These are phyloP conservation scores for Toxicodendron radicans DNA, from an alignment of 345 rosid genomes.

Conservation along the genomic window DNA sequence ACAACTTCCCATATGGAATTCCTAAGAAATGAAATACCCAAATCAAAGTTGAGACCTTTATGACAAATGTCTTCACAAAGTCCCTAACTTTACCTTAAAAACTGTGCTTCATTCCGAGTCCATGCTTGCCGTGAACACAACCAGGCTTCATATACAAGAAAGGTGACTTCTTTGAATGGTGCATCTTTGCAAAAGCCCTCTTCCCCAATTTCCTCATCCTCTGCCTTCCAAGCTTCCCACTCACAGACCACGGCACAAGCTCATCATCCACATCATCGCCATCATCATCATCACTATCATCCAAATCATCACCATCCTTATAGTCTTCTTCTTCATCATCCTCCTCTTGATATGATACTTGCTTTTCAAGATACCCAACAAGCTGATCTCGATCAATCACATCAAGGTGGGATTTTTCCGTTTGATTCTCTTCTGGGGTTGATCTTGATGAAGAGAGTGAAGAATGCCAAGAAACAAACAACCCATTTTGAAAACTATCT, in stretches of 20 bases:
- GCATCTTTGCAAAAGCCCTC: slow-evolving; percentile 40
- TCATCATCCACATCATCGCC: slow-evolving; percentile 45
- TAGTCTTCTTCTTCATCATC: not conserved
- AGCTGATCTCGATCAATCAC: not conserved
- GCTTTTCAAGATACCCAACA: not conserved
- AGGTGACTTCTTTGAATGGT: slow-evolving; percentile 30
- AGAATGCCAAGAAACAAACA: slow-evolving; percentile 26
- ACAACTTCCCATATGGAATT: not conserved
- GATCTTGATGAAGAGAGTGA: slow-evolving; percentile 7
- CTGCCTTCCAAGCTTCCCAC: slow-evolving; percentile 45
- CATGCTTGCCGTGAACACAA: slow-evolving; percentile 55
- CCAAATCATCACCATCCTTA: not conserved
- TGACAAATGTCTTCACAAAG: not conserved
- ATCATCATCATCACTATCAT: slow-evolving; percentile 11
- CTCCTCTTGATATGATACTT: not conserved
- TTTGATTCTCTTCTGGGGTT: not conserved
- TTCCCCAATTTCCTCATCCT: slow-evolving; percentile 60
- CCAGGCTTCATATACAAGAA: slow-evolving; percentile 40
- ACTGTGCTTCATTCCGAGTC: slow-evolving; percentile 41
- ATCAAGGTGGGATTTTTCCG: not conserved
- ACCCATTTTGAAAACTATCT: not conserved
- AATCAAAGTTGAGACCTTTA: slow-evolving; percentile 11
- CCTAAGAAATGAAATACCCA: not conserved
- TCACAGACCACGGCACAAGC: slow-evolving; percentile 41
- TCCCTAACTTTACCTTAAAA: slow-evolving; percentile 6